Base-by-base conservation (phyloP, 345 rosid genomes). In the thale cress (Arabidopsis thaliana) region DNA sequence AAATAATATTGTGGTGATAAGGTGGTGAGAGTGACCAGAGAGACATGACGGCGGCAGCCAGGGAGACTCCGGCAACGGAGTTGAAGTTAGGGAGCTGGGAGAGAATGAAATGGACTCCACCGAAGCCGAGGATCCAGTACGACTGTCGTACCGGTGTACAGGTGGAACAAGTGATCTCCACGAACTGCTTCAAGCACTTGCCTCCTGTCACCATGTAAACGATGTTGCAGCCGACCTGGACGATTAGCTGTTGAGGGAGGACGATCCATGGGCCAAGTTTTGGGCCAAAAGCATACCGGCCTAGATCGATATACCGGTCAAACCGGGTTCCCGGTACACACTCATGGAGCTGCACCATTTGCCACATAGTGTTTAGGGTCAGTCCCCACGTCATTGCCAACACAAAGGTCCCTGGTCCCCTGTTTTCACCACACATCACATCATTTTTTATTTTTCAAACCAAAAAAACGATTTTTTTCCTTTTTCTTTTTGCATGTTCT, bases 201-300 rank as follows among this genome's bases (percentile, higher is more conserved):
- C 97, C 99, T n/a, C 99, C 99, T 0, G 99, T 95, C 22, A 95
- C 97, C 97, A 95, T 95, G 87, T 91, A 95, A n/a, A 91, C 97
- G 10, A 95, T 84, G 72, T 85, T 80, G 66, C 97, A 90, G 1
- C 98, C 99, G 36, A 95, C 92, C 79, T 91, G 97, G 38, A 91
- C 97, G 53, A 95, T 90, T 58, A 95, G 80, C 74, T 95, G 97
- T 77, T 95, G 99, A 2, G 97, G 99, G 0, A 95, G 88, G 20
- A 95, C 97, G 24, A 95, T 85, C 97, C 93, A 95, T 11, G 90
- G 86, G 2, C 99, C 99, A 0, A 87, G 83, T 78, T 87, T 90
- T 13, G 81, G 82, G 3, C 97, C 99, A 23, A 95, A 94, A 33
- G 97, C 97, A 56, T 91, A 79, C 37, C 87, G 80, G 6, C 97